phyloP scores from a whole-genome alignment of 2,329 filamentous ascomycete genomes.

The Ceratocystiopsis sp. region DNA sequence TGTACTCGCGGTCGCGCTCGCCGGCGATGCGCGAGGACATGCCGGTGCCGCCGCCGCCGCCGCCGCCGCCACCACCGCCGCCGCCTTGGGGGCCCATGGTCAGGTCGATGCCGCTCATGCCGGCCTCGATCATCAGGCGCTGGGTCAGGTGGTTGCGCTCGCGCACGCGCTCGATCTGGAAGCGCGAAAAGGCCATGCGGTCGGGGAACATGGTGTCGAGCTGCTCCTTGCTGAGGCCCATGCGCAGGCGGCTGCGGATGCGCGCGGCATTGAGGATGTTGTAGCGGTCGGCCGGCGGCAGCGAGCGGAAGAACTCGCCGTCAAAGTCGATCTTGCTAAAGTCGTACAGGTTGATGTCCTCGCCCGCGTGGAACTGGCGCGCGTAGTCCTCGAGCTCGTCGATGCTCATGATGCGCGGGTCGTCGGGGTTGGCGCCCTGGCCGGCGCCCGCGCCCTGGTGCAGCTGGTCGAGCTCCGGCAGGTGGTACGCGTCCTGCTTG shows the following conservation, averaged over 20 bases:
- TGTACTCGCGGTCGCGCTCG: conserved; percentile 84
- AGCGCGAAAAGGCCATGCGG: conserved; percentile 89
- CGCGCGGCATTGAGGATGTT: conserved; percentile 94
- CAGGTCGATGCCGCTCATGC: conserved; percentile 63
- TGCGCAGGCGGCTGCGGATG: conserved; percentile 70
- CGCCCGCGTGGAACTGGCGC: conserved; percentile 74
- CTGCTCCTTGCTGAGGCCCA: conserved; percentile 95
- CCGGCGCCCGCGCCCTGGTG: conserved; percentile 38
- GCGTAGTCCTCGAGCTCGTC: conserved; percentile 92
- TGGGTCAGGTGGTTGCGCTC: conserved; percentile 93
- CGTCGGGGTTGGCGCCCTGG: conserved; percentile 80
- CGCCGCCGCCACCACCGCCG: conserved; percentile 42
- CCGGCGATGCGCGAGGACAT: conserved; percentile 47
- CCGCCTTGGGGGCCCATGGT: conserved; percentile 48
- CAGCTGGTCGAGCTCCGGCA: conserved; percentile 58
- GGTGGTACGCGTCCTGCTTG: conserved; percentile 88
- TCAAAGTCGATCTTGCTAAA: conserved; percentile 99
- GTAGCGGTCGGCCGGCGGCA: conserved; percentile 82
- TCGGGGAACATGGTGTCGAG: conserved; percentile 93
- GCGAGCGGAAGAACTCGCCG: conserved; percentile 80
- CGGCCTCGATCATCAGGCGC: conserved; percentile 82
- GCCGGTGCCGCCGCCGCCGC: conserved; percentile 33
- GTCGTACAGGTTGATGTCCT: conserved; percentile 84
- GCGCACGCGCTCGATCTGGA: conserved; percentile 85
- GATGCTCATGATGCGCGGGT: conserved; percentile 89